phyloP scores from a whole-genome alignment of 2,329 filamentous ascomycete species.

The Amauroascus niger region DNA sequence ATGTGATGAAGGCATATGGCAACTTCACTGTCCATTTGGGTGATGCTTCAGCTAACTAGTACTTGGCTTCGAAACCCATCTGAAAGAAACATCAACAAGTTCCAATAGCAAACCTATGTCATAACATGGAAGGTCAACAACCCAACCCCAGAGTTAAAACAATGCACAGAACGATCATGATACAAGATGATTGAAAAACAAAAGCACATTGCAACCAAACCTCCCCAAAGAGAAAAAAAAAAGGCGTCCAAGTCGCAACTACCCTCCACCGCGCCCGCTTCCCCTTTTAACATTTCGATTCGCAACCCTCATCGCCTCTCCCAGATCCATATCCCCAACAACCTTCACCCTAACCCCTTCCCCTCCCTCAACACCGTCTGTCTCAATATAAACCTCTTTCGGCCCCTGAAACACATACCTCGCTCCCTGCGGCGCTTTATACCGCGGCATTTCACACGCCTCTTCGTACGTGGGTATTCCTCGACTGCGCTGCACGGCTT shows the following conservation, averaged over 20 bases:
- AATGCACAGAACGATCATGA: too few relatives aligned
- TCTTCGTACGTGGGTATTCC: conserved; percentile 19
- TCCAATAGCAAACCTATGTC: too few relatives aligned
- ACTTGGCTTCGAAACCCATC: too few relatives aligned
- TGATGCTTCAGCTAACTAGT: too few relatives aligned
- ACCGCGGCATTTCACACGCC: conserved; percentile 14
- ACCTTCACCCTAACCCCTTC: conserved; percentile 8
- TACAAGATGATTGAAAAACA: not conserved
- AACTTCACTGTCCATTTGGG: too few relatives aligned
- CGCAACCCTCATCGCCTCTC: conserved; percentile 18
- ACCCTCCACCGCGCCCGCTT: not conserved
- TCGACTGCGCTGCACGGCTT: conserved; percentile 16
- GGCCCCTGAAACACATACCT: conserved; percentile 19
- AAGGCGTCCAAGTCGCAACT: not conserved
- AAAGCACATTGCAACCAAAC: too few relatives aligned
- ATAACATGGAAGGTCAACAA: too few relatives aligned
- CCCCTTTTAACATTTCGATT: conserved; percentile 12
- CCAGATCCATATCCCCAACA: conserved; percentile 20
- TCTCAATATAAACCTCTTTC: conserved; percentile 2
- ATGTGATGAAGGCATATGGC: too few relatives aligned
- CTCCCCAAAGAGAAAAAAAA: too few relatives aligned
- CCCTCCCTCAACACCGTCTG: not conserved
- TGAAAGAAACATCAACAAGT: too few relatives aligned
- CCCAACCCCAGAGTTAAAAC: too few relatives aligned
- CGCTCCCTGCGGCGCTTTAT: conserved; percentile 11